phyloP scores from a whole-genome alignment of 2,329 filamentous ascomycete species.

The Escovopsis sp. region DNA sequence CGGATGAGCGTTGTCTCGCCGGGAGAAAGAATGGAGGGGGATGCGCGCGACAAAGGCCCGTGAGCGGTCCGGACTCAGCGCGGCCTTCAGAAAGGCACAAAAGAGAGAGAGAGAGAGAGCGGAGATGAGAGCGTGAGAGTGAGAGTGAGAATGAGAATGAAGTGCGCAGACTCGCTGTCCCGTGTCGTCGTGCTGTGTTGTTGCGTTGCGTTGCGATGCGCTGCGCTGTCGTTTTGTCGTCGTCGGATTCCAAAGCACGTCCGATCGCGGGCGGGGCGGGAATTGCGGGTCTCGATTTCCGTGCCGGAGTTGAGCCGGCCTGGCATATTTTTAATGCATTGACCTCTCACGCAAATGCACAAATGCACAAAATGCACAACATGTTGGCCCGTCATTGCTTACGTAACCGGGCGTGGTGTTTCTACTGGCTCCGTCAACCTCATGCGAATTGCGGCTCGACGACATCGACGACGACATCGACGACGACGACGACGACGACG shows the following conservation, averaged over 20 bases:
- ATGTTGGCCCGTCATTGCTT: neutral
- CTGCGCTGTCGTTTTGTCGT: no score
- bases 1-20: neutral
- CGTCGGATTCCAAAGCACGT: no score
- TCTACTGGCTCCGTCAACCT: neutral
- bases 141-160: neutral
- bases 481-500: neutral
- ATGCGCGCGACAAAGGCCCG: neutral
- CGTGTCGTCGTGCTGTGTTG: neutral
- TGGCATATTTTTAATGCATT: no score
- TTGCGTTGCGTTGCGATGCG: neutral
- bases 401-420: neutral
- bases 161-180: neutral
- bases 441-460: neutral
- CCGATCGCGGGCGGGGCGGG: no score
- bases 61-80: neutral
- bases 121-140: neutral
- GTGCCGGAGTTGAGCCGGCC: no score
- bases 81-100: no score
- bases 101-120: neutral
- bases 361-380: no score
- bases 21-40: neutral
- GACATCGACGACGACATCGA: no score
- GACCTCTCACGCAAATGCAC: no score
- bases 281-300: no score